Evolutionary conservation across 2,329 filamentous ascomycete genomes (phyloP), one percentile per base, ranked within the genome.

Genomic region (Pseudonectria buxi): DNA sequence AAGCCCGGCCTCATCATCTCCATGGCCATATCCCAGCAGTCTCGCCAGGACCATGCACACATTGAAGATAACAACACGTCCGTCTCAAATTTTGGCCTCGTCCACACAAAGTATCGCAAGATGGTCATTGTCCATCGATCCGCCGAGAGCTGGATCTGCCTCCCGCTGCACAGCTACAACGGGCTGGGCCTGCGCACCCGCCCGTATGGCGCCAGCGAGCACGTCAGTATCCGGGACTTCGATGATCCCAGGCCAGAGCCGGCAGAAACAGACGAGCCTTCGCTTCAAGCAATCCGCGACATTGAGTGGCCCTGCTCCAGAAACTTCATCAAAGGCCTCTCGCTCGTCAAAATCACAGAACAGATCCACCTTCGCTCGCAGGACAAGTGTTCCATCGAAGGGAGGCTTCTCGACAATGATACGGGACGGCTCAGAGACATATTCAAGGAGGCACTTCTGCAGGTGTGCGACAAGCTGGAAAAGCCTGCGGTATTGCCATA

Each of bases 81-180:
- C 9, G 33, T 40, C 22, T 42, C 44, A 3, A 30, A 24, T 2
- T 42, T 39, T 25, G 47, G 48, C 3, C 14, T 42, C 3, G 35
- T 49, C n/a, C 34, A 47, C 34, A 51, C 48, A 16, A 51, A 51
- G 12, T 51, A 49, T 15, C 44, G 47, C n/a, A 51, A 47, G 37
- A 45, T 51, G 39, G 26, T 51, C 13, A 29, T 50, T 9, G 12
- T 51, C 4, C 44, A 49, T 5, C 26, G 7, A 2, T 51, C 47
- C 47, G 18, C 14, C 5, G 41, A 51, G 10, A 45, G 51, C 14
- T 33, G 30, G 4, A 32, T 34, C 6, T 51, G 48, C 29, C 24
- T 51, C 2, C 48, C 46, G 0, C n/a, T 51, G 1, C 51, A 47
- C 33, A 40, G 31, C 7, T 51, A 51, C 35, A 36, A 40, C 10